Evolutionary conservation across 805 yeast genomes (phyloP), one percentile per base, ranked within the genome.

Genomic region (Wickerhamiella alocasiicola): DNA sequence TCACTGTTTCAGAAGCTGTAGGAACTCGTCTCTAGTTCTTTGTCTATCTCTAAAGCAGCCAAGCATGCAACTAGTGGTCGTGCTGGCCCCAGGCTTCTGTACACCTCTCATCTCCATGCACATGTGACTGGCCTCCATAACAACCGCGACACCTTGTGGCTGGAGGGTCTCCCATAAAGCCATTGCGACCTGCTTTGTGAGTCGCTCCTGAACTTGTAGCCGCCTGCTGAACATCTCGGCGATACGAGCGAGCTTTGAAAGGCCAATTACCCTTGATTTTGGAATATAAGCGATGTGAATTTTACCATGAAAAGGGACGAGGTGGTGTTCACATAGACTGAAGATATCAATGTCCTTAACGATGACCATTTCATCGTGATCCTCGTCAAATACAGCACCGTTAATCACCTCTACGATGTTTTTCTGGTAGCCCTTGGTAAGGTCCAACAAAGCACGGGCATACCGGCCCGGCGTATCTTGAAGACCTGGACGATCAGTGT

Each of bases 81-180:
- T 91, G 15, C 81, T 72, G 15, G 94, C 81, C 1, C 97, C 96
- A 0, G 95, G 76, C 62, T 91, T 91, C 61, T 91, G 96, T 20
- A 91, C 83, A 43, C 98, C 98, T 57, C 98, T 74, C 59, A 94
- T 83, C 20, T 88, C 97, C 98, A 91, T 91, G 61, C 98, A 91
- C 98, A 91, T 91, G 59, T 91, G 98, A 2, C 88, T 74, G 15
- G 96, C 96, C 62, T 91, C 98, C 54, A 91, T 85, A 20, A 91
- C 97, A 30, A 91, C 98, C 1, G 97, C 98, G 6, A 91, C 98
- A 46, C 98, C 98, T 54, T 87, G 72, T 13, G 98, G 98, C 55
- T 81, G 78, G 54, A 91, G 68, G 44, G 87, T 82, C 55, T 85
- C 96, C 58, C 79, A 76, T 42, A 91, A 63, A 1, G 97, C 96